Conservation (phyloP, 306 rosid genomes). For the Trifolium dubium region DNA sequence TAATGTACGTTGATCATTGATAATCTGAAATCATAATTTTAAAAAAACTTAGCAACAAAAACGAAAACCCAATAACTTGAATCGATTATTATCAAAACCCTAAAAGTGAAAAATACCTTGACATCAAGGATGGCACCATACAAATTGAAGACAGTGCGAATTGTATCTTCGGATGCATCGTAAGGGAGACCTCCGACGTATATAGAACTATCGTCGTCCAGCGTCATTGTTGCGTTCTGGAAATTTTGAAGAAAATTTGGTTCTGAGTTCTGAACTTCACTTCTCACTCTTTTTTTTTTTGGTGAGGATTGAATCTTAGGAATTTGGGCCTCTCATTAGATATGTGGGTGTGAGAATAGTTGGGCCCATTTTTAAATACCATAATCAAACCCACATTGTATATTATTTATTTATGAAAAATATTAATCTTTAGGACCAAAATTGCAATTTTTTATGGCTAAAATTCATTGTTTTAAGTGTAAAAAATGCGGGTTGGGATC, state of each 20-base stretch:
- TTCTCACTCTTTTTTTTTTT: not conserved
- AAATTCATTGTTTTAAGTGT: no score
- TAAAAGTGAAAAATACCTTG: conserved; percentile 58
- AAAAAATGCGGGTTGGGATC: no score
- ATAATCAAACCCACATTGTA: no score
- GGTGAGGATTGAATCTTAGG: not conserved
- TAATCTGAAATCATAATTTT: conserved; percentile 63
- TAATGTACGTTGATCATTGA: conserved; percentile 71
- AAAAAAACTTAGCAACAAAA: conserved; percentile 12
- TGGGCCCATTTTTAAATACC: not conserved
- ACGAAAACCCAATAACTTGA: conserved; percentile 5
- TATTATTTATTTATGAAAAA: no score
- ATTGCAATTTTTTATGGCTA: no score
- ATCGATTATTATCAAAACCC: conserved; percentile 18
- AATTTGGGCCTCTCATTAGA: not conserved
- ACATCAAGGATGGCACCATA: conserved; percentile 87
- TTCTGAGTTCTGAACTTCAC: conserved; percentile 8
- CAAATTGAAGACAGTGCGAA: conserved; percentile 67
- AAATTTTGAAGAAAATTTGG: not conserved
- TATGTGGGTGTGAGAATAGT: not conserved
- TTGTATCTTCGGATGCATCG: conserved; percentile 72
- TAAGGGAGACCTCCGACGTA: conserved; percentile 86
- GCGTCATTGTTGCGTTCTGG: conserved; percentile 56
- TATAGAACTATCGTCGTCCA: conserved; percentile 88
- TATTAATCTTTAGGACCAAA: no score